Evolutionary conservation across 352 stramenopile species (phyloP).

Genomic region (Globisporangium solare): DNA sequence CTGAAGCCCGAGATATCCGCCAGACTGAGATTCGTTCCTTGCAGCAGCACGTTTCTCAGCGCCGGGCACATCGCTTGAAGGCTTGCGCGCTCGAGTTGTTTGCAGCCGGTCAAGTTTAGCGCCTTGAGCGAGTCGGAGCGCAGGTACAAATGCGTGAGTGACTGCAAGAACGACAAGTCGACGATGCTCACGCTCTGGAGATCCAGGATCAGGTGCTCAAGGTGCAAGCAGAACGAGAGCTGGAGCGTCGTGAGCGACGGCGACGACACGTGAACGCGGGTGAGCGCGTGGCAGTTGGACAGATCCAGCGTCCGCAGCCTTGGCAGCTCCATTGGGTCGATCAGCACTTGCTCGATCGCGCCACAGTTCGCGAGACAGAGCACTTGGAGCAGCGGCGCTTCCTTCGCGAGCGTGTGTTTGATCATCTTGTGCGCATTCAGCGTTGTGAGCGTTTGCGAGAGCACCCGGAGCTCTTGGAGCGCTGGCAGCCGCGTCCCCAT

Average conservation of each 20-base stretch:
- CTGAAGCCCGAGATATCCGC: slow-evolving; percentile 23
- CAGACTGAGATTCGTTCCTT: slow-evolving; percentile 36
- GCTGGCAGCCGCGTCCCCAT: slow-evolving; percentile 34
- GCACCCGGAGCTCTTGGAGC: slow-evolving; percentile 42
- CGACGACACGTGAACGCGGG: slow-evolving; percentile 53
- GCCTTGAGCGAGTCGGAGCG: slow-evolving; percentile 30
- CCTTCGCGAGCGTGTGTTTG: slow-evolving; percentile 27
- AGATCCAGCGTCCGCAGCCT: slow-evolving; percentile 34
- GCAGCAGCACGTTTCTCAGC: slow-evolving; percentile 28
- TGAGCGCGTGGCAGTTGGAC: slow-evolving; percentile 39
- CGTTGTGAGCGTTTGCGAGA: slow-evolving; percentile 42
- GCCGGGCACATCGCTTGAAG: slow-evolving; percentile 36
- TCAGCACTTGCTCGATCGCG: slow-evolving; percentile 50
- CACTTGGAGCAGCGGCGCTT: slow-evolving; percentile 18
- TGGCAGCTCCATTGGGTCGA: slow-evolving; percentile 53
- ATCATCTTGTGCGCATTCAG: slow-evolving; percentile 36
- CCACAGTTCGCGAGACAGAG: slow-evolving; percentile 44
- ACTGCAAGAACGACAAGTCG: slow-evolving; percentile 63
- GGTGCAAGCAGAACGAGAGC: slow-evolving; percentile 34
- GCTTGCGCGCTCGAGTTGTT: slow-evolving; percentile 28
- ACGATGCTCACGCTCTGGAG: slow-evolving; percentile 24
- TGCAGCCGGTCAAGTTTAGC: slow-evolving; percentile 46
- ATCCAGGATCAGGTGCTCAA: slow-evolving; percentile 48
- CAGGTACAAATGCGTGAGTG: slow-evolving; percentile 51
- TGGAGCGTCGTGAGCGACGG: slow-evolving; percentile 34